Conservation (phyloP, 441 rosid genomes). For the Erodium chrysanthum region DNA sequence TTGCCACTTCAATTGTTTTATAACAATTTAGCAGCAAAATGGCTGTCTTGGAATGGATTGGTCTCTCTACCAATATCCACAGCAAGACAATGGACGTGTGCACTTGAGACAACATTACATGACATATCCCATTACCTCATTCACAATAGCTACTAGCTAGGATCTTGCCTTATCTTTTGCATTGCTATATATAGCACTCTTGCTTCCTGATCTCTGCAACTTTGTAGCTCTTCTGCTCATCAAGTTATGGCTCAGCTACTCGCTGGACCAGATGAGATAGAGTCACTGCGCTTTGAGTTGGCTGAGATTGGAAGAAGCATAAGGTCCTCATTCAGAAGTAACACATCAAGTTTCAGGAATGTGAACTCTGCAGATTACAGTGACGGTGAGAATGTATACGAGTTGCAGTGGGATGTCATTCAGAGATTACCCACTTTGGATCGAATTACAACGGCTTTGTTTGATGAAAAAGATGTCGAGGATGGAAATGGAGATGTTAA, state of each 20-base stretch:
- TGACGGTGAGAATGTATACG: constrained; percentile 23
- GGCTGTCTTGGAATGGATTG: too few relatives aligned
- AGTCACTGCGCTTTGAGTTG: constrained; percentile 26
- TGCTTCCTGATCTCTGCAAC: background rate
- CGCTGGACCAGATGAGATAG: constrained; percentile 26
- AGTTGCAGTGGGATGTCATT: constrained; percentile 41
- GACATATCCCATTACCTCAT: constrained; percentile 15
- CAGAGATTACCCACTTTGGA: constrained; percentile 42
- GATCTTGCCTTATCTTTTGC: background rate
- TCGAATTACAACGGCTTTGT: constrained; percentile 31
- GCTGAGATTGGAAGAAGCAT: constrained; percentile 29
- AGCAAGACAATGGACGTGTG: background rate
- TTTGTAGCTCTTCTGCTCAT: background rate
- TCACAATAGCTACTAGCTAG: background rate
- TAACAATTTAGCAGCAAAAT: too few relatives aligned
- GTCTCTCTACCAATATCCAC: background rate
- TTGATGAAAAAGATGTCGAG: constrained; percentile 15
- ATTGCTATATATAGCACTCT: background rate
- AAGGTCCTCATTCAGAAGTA: constrained; percentile 30
- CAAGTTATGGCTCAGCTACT: constrained; percentile 20
- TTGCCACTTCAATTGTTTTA: too few relatives aligned
- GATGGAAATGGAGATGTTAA: constrained; percentile 13
- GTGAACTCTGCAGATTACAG: constrained; percentile 14
- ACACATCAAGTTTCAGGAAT: constrained; percentile 25
- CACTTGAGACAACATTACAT: constrained; percentile 2